Evolutionary conservation across 148 eudicot genomes (phyloP), one percentile per base, ranked within the genome.

Genomic region (Rhododendron ovatum): DNA sequence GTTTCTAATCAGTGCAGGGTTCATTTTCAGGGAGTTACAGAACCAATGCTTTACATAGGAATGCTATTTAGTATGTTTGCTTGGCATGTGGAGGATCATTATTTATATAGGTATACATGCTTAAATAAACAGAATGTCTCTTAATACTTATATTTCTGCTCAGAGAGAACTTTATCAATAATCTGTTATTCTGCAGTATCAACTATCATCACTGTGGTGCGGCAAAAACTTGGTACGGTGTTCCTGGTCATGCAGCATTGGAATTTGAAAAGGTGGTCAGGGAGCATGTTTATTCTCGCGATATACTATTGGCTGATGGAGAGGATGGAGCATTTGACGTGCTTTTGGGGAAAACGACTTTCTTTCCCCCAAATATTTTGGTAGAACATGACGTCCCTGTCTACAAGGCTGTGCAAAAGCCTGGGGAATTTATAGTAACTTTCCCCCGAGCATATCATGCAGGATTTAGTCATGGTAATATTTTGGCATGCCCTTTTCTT

Each of bases 41-140:
- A 98, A 87, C 99, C 99, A 17, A 98, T 98, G 99, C 96, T 98
- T 57, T 98, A 98, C 89, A 95, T 98, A 85, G 99, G 99, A 88
- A 98, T 98, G 99, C 92, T 98, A 47, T 98, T 98, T 86, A 98
- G 99, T 91, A 94, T 95, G 98, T 98, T 98, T 90, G 99, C 99
- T 83, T 98, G 99, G 99, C 99, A 98, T 86, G 99, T 98, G 84
- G 99, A 98, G 90, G 99, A 98, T 90, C 99, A 98, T 88, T 98
- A 94, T 90, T 87, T 98, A 84, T 98, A 94, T 87, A 98, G 99
- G 99, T 55, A 82, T 71, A 9, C 63, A 83, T n/a, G 15, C 61
- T 85, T 55, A 67, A 47, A 41, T 15, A 69, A 80, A 80, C 2
- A 0, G 28, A 43, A 78, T 28, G 11, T 59, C 7, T 53, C 26